These are phyloP conservation scores for Ceratobasidium sp. DNA, from an alignment of 1,284 basidiomycete species.

Conservation along the genomic window DNA sequence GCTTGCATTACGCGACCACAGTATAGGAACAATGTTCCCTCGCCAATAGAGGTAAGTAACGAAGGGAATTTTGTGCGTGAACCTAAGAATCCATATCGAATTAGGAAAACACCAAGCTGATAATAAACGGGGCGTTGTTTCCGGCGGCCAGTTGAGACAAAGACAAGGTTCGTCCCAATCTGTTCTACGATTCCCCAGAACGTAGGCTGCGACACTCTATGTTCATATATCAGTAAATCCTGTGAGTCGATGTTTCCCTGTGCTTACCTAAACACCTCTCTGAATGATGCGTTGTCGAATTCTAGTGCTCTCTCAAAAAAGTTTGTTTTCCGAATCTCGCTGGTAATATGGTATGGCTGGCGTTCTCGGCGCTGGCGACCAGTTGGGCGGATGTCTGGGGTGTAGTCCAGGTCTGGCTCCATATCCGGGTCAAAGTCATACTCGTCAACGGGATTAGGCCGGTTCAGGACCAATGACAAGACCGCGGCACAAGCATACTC, in stretches of 20 bases:
- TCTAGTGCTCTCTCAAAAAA: background rate
- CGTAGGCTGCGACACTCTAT: background rate
- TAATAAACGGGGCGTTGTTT: background rate
- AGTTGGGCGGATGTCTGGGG: background rate
- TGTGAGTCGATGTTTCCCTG: background rate
- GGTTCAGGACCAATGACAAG: too few species aligned
- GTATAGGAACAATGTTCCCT: conserved; percentile 9
- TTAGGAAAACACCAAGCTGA: conserved; percentile 10
- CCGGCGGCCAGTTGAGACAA: background rate
- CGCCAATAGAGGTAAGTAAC: conserved; percentile 4
- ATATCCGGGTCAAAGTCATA: too few species aligned
- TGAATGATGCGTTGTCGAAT: background rate
- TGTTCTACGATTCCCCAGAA: conserved; percentile 6
- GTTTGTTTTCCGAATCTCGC: background rate
- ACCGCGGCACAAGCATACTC: too few species aligned
- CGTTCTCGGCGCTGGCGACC: background rate
- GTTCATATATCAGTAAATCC: too few species aligned
- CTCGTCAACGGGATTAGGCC: too few species aligned
- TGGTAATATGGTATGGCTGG: background rate
- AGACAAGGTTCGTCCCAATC: background rate
- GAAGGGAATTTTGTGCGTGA: background rate
- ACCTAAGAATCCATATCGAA: background rate
- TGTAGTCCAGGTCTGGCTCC: too few species aligned
- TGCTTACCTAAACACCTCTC: background rate
- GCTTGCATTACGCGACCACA: conserved; percentile 5